These are phyloP conservation scores for Hypomyces perniciosus DNA, from an alignment of 2,329 filamentous ascomycete species.

Conservation along the genomic window DNA sequence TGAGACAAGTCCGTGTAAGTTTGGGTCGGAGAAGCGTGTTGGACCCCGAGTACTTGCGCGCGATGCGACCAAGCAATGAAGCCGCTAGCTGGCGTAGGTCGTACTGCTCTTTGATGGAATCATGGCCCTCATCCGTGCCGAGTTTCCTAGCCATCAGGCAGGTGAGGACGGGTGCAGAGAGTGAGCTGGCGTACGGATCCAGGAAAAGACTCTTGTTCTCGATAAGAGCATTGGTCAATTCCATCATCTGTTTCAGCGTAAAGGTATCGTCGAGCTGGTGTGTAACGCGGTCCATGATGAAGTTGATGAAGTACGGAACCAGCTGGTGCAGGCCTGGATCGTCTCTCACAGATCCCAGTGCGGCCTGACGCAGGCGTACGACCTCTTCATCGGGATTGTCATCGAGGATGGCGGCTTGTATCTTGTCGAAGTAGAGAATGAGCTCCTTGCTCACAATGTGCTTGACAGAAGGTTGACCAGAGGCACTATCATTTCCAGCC, in stretches of 20 bases:
- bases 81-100: slow-evolving; percentile 78
- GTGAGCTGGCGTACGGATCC: slow-evolving; percentile 53
- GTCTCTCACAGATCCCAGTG: slow-evolving; percentile 75
- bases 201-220: slow-evolving; percentile 74
- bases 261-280: slow-evolving; percentile 89
- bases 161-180: slow-evolving; percentile 84
- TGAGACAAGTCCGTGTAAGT: slow-evolving; percentile 86
- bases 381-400: slow-evolving; percentile 77
- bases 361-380: slow-evolving; percentile 68
- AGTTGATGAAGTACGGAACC: slow-evolving; percentile 93
- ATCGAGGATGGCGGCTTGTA: slow-evolving; percentile 81
- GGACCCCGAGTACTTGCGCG: slow-evolving; percentile 71
- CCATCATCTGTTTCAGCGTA: slow-evolving; percentile 85
- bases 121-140: slow-evolving; percentile 49
- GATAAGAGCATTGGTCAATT: slow-evolving; percentile 76
- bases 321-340: slow-evolving; percentile 94
- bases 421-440: slow-evolving; percentile 94
- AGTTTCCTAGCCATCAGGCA: slow-evolving; percentile 77
- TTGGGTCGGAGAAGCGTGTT: slow-evolving; percentile 81
- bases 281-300: slow-evolving; percentile 91
- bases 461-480: slow-evolving; percentile 86
- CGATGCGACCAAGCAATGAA: slow-evolving; percentile 72
- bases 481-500: slow-evolving; percentile 75
- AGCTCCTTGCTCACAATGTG: slow-evolving; percentile 95
- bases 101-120: slow-evolving; percentile 60